Base-by-base conservation (phyloP, 2,329 filamentous ascomycete species). In the Salinomyces thailandicus region DNA sequence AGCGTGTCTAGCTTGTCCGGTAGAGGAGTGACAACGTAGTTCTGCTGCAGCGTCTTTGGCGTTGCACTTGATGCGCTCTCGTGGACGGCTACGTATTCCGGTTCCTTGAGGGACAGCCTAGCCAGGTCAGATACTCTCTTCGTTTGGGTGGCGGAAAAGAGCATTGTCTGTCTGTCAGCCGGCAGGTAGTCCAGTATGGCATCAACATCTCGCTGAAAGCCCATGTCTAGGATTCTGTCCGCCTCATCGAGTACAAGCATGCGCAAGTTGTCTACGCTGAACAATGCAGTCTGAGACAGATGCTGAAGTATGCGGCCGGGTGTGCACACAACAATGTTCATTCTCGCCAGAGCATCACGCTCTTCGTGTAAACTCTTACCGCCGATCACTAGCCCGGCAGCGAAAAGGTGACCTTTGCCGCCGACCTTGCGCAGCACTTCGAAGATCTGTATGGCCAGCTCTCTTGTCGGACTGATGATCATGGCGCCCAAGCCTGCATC, bases 291-390 rank as follows among this genome's bases (percentile, higher is more conserved):
- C 66, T 95, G 87, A 53, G 93, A 89, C 53, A 98, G 69, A 60
- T 98, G 91, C 62, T 98, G 91, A 49, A 96, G 65, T 72, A 98
- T 93, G 22, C 91, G 77, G 2, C 91, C 91, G 0, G 91, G 91
- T 1, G 91, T 98, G 54, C 87, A 93, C 7, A 98, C 85, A 17
- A 98, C 65, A 32, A 98, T 96, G 57, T 96, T 98, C 89, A 98
- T 96, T 46, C 85, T 76, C 3, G 77, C 75, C 42, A 98, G 58
- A 20, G 87, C 74, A 50, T 93, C 84, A 16, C 84, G 78, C 63
- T 98, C 80, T 54, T 95, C 87, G 54, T 83, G 79, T 51, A 95
- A 57, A 57, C 75, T 87, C 69, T 93, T 94, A 27, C 91, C 91
- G 27, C 91, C 91, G 51, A 96, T 96, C 7, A 98, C 77, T 51